Conservation (phyloP, 805 yeast species). For the Monosporozyma solicola region DNA sequence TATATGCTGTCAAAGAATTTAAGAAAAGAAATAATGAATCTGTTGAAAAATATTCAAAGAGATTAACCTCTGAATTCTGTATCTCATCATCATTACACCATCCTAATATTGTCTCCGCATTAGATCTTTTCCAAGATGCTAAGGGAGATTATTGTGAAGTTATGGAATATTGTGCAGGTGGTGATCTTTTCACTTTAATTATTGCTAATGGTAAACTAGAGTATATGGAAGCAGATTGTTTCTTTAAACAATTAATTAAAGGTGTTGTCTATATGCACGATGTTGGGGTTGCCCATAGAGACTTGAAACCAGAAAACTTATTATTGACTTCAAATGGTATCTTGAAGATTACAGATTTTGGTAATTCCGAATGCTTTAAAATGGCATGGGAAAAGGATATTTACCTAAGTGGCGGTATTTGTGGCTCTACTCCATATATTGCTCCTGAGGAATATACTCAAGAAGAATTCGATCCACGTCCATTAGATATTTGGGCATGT, state of each 20-base stretch:
- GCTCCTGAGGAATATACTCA: constrained; percentile 76
- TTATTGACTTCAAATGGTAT: constrained; percentile 63
- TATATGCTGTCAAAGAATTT: constrained; percentile 86
- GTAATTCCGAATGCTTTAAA: constrained; percentile 72
- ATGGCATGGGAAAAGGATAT: constrained; percentile 77
- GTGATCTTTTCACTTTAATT: constrained; percentile 67
- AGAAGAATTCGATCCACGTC: constrained; percentile 67
- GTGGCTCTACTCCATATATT: constrained; percentile 84
- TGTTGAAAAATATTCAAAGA: constrained; percentile 56
- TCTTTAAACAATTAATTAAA: constrained; percentile 73
- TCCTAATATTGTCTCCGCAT: constrained; percentile 64
- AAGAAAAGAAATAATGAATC: constrained; percentile 51
- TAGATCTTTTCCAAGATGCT: constrained; percentile 71
- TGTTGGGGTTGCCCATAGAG: constrained; percentile 88
- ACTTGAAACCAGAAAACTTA: constrained; percentile 89
- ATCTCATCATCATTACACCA: constrained; percentile 73
- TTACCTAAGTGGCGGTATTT: constrained; percentile 63
- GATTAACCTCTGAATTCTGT: constrained; percentile 76
- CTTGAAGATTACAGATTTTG: constrained; percentile 81
- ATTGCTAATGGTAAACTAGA: constrained; percentile 72
- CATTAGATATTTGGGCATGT: constrained; percentile 86
- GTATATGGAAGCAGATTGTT: constrained; percentile 80
- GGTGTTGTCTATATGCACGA: constrained; percentile 86
- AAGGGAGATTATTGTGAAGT: constrained; percentile 79
- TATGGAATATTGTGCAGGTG: constrained; percentile 79